Base-by-base conservation (phyloP, 768 basidiomycete species). In the Asterophora lycoperdoides region DNA sequence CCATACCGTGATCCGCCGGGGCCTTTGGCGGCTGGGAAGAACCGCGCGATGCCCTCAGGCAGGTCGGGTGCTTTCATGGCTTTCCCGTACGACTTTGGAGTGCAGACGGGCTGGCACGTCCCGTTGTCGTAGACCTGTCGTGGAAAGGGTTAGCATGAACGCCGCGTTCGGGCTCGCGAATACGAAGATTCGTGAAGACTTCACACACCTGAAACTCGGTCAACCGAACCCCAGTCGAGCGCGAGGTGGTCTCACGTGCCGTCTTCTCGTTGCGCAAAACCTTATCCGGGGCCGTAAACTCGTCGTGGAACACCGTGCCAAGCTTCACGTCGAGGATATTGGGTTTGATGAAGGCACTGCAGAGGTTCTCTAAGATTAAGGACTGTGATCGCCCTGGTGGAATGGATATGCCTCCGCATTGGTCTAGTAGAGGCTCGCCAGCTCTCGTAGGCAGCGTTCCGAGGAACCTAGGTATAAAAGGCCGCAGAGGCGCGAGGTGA, bases 141-240 rank as follows among this genome's bases (percentile, higher is more conserved):
- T 29, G 29, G 10, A 5, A 10, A 36, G n/a, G n/a, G n/a, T n/a
- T n/a, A n/a, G n/a, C n/a, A n/a, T n/a, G n/a, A n/a, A n/a, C n/a
- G n/a, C n/a, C n/a, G n/a, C n/a, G n/a, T n/a, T n/a, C n/a, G n/a
- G n/a, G n/a, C n/a, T n/a, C n/a, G n/a, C n/a, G n/a, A n/a, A n/a
- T n/a, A n/a, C n/a, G n/a, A n/a, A n/a, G n/a, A n/a, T 18, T 35
- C 26, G 39, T 28, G 6, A 8, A 15, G 36, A 17, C 18, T 78
- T 42, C n/a, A n/a, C n/a, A n/a, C 52, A 93, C 94, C 74, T 92
- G 89, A 68, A 91, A 96, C 3, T 91, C 95, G 1, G 93, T 94
- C 39, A 97, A 66, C 26, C 89, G 69, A 2, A 96, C 52, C 0
- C 95, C 95, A 0, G 84, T 87, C 65, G 80, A 76, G 4, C 74